These are phyloP conservation scores for Paraleonurus japonicus DNA, from an alignment of 257 asterid species.

Conservation along the genomic window DNA sequence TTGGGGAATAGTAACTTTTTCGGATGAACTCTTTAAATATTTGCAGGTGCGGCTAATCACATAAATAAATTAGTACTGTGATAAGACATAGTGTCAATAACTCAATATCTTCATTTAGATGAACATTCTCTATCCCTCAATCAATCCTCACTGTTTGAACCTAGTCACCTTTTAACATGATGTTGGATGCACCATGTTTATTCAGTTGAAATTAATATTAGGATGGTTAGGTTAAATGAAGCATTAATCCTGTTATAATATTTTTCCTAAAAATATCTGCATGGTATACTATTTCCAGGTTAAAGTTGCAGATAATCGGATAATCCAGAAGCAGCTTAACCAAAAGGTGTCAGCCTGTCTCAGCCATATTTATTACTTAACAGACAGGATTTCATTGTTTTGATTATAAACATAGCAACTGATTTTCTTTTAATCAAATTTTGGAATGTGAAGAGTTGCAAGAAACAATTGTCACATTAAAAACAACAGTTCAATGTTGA, in stretches of 20 bases:
- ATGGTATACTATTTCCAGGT: conserved; percentile 55
- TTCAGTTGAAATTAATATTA: not conserved
- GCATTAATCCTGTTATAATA: not conserved
- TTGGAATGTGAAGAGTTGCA: conserved; percentile 73
- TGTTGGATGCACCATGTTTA: not conserved
- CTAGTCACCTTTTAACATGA: conserved; percentile 6
- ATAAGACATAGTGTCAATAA: not conserved
- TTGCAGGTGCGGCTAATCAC: not conserved
- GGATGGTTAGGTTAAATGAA: conserved; percentile 8
- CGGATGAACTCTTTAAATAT: conserved; percentile 6
- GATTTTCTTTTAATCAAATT: conserved; percentile 43
- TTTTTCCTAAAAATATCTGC: conserved; percentile 9
- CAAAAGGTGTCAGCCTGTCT: conserved; percentile 61
- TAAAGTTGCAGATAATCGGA: conserved; percentile 86
- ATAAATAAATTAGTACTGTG: not conserved
- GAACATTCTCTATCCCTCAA: not conserved
- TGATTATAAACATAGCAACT: conserved; percentile 7
- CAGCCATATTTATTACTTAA: conserved; percentile 24
- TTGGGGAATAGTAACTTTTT: conserved; percentile 65
- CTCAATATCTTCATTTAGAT: not conserved
- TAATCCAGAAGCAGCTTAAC: conserved; percentile 91
- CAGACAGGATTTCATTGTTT: conserved; percentile 17
- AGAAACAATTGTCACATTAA: conserved; percentile 59
- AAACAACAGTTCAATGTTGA: conserved; percentile 60
- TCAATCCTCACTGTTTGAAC: conserved; percentile 11